phyloP scores from a whole-genome alignment of 139 green algal species.

The Microglena sp. region DNA sequence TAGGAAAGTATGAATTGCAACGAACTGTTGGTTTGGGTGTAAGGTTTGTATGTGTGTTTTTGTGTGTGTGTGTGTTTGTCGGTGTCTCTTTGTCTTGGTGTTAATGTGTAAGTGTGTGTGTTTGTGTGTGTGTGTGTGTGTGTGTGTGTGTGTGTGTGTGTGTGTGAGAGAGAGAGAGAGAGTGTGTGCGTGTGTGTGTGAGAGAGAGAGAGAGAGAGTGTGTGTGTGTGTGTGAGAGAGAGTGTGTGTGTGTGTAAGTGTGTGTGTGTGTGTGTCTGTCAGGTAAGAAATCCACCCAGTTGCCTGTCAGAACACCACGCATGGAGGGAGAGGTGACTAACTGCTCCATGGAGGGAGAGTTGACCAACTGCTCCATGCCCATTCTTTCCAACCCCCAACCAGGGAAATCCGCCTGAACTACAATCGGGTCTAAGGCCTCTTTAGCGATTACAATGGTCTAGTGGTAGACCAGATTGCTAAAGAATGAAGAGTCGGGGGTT shows the following conservation, averaged over 20 bases:
- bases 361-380: no score
- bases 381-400: no score
- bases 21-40: no score
- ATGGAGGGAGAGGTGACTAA: no score
- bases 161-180: conserved; percentile 6
- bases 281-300: no score
- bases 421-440: no score
- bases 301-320: no score
- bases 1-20: not conserved
- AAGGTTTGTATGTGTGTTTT: not conserved
- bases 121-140: conserved; percentile 4
- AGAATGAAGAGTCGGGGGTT: no score
- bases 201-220: not conserved
- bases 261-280: not conserved
- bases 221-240: not conserved
- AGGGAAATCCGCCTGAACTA: no score
- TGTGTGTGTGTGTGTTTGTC: not conserved
- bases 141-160: conserved; percentile 10
- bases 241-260: not conserved
- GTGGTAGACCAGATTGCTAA: no score
- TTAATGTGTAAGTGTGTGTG: conserved; percentile 9
- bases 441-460: no score
- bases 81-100: conserved; percentile 7
- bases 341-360: no score
- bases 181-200: conserved; percentile 8